Evolutionary conservation across 108 stramenopile genomes (phyloP).

Genomic region (Nannochloropsis gaditana): DNA sequence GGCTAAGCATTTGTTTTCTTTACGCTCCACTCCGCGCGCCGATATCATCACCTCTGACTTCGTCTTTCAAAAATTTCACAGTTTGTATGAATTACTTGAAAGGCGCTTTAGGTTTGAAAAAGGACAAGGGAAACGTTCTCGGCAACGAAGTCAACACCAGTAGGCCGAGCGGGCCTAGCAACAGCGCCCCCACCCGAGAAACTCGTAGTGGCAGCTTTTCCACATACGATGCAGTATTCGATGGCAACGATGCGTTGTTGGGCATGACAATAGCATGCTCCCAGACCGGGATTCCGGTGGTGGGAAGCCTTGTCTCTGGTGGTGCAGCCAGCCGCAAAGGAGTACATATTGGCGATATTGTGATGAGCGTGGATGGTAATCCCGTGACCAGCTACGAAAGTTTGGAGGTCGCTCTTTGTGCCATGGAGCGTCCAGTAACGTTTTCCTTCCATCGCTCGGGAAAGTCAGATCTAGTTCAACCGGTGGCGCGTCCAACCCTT

Average conservation of each 20-base stretch:
- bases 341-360: neutral
- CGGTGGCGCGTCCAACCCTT: neutral
- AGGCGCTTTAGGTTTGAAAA: neutral
- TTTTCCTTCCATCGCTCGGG: neutral
- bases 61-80: too few relatives aligned
- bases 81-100: neutral
- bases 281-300: neutral
- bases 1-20: too few relatives aligned
- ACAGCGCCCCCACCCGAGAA: neutral
- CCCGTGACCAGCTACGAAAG: neutral
- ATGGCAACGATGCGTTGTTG: neutral
- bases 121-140: neutral
- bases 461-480: neutral
- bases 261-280: neutral
- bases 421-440: neutral
- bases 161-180: neutral
- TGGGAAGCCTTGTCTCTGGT: neutral
- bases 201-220: too few relatives aligned
- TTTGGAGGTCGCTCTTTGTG: neutral
- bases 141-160: neutral
- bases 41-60: too few relatives aligned
- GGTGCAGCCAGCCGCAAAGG: neutral
- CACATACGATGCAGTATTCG: neutral
- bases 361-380: neutral
- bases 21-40: too few relatives aligned